phyloP scores from a whole-genome alignment of 768 basidiomycete genomes.

The Solioccasus polychromus region DNA sequence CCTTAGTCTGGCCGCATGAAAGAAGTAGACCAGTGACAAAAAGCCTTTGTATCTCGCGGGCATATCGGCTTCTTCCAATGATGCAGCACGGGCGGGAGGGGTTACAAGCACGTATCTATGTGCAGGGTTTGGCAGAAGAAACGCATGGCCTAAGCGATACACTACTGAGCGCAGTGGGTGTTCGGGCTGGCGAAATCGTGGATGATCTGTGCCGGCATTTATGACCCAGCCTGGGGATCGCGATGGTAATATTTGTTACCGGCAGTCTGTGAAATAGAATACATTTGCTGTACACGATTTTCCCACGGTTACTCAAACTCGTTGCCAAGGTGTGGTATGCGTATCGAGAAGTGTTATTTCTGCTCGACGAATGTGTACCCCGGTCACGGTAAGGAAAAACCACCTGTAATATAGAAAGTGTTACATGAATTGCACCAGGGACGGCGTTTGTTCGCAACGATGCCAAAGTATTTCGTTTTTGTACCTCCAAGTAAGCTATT shows the following conservation, averaged over 20 bases:
- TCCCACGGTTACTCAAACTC: slow-evolving; percentile 22
- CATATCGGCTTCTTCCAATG: slow-evolving; percentile 40
- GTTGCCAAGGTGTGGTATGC: slow-evolving; percentile 60
- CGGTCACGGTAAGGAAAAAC: slow-evolving; percentile 68
- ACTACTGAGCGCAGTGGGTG: slow-evolving; percentile 43
- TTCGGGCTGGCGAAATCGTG: slow-evolving; percentile 46
- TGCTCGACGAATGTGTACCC: slow-evolving; percentile 97
- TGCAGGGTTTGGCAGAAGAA: slow-evolving; percentile 37
- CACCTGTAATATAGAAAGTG: background rate
- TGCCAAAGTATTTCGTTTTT: slow-evolving; percentile 96
- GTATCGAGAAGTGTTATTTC: slow-evolving; percentile 98
- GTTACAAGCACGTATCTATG: slow-evolving; percentile 29
- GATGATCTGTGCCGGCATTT: slow-evolving; percentile 30
- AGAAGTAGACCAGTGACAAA: slow-evolving; percentile 1
- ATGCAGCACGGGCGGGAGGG: slow-evolving; percentile 1
- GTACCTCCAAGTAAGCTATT: slow-evolving; percentile 83
- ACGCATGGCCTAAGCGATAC: slow-evolving; percentile 44
- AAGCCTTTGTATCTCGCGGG: slow-evolving; percentile 35
- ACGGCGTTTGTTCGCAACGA: slow-evolving; percentile 96
- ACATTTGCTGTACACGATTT: too few species aligned
- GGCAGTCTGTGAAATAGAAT: too few species aligned
- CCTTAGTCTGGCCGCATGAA: slow-evolving; percentile 21
- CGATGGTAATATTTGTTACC: background rate
- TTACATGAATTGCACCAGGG: slow-evolving; percentile 41
- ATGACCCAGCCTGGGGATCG: too few species aligned